Base-by-base conservation (phyloP, 2,329 filamentous ascomycete species). In the Didymellaceae sp. region DNA sequence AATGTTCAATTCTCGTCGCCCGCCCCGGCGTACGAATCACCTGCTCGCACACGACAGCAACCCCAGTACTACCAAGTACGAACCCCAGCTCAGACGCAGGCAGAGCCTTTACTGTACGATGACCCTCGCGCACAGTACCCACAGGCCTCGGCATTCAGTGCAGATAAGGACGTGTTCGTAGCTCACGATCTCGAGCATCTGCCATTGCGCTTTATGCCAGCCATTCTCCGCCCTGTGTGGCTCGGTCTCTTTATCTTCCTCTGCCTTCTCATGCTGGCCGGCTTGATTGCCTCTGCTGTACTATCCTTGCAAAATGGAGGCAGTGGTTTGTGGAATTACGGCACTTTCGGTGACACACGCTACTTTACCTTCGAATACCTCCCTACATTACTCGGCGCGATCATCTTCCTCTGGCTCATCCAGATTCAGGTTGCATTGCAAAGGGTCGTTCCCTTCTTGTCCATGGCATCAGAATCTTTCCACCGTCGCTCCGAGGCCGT, bases 301-400 rank as follows among this genome's bases (percentile, higher is more conserved):
- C 70, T 68, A 50, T 74, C 72, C 13, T 62, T 66, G 28, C 67
- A 63, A 39, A 55, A 9, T 57, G 72, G 79, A 8, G 90, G 90
- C 0, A 70, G 78, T 8, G 90, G 70, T 6, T 75, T 97, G 10
- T 85, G 83, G 66, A 74, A 80, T 3, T 96, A 92, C 68, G 76
- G 77, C 25, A 81, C 80, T 22, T 87, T 91, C 49, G 88, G 89
- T 54, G 87, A 87, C 40, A 81, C 80, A 7, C 81, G 86, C 58
- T 96, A 95, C 73, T 96, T 97, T 70, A 74, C 95, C 37, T 94
- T 96, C 71, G 84, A 91, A 54, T 90, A 96, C 57, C 76, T 97
- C 1, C 92, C 93, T 2, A 90, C 91, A 48, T 76, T 96, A 0
- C 67, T 95, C 11, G 90, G 86, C 0, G 85, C 85, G 16, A 59